Conservation (phyloP, 768 basidiomycete genomes). For the Gymnopilus dilepis region DNA sequence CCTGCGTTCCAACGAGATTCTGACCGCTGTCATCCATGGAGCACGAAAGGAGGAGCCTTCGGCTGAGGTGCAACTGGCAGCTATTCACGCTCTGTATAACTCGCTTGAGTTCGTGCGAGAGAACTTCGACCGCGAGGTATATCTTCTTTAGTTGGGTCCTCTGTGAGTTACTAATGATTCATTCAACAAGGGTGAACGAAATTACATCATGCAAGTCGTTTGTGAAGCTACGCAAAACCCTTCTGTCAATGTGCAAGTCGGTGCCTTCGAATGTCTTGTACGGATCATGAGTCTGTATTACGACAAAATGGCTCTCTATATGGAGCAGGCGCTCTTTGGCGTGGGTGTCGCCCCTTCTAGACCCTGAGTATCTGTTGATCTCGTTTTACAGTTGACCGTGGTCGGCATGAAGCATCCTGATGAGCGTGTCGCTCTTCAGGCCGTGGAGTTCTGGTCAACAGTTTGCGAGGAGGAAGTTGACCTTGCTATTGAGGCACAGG, state of each 20-base stretch:
- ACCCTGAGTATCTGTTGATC: constrained; percentile 24
- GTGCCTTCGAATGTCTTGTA: constrained; percentile 93
- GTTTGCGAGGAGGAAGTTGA: constrained; percentile 98
- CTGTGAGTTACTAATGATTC: neutral
- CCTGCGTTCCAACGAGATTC: constrained; percentile 91
- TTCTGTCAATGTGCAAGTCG: constrained; percentile 86
- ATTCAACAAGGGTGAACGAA: constrained; percentile 88
- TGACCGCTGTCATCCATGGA: constrained; percentile 98
- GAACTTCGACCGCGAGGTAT: constrained; percentile 96
- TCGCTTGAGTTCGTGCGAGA: constrained; percentile 97
- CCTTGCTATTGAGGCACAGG: constrained; percentile 87
- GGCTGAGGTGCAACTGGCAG: constrained; percentile 88
- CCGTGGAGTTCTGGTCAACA: constrained; percentile 99
- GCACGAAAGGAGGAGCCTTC: constrained; percentile 96
- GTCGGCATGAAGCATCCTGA: constrained; percentile 96
- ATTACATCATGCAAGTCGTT: constrained; percentile 99
- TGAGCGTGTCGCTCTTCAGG: constrained; percentile 91
- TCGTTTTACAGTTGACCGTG: constrained; percentile 76
- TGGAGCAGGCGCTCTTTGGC: constrained; percentile 98
- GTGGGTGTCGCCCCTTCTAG: constrained; percentile 51
- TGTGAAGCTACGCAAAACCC: constrained; percentile 96
- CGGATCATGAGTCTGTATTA: constrained; percentile 98
- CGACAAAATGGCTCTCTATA: constrained; percentile 98
- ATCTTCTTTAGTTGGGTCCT: constrained; percentile 29
- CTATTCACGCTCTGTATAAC: constrained; percentile 91